These are phyloP conservation scores for Cyclotella atomus DNA, from an alignment of 108 stramenopile species.

Conservation along the genomic window DNA sequence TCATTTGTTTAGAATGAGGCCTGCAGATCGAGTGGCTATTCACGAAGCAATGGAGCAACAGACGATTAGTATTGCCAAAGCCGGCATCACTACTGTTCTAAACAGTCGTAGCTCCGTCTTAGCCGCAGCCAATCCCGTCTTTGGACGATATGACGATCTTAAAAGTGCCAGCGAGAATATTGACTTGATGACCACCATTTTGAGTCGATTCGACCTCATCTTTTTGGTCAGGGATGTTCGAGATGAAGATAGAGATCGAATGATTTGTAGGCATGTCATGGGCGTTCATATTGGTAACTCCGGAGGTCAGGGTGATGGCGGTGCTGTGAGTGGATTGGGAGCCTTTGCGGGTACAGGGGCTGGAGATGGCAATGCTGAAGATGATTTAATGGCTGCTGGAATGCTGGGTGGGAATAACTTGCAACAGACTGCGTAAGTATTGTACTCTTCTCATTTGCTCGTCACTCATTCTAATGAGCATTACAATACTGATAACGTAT, in stretches of 20 bases:
- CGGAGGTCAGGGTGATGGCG: slow-evolving; percentile 40
- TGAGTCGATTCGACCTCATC: slow-evolving; percentile 98
- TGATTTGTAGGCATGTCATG: slow-evolving; percentile 98
- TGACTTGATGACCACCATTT: slow-evolving; percentile 97
- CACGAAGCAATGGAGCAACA: slow-evolving; percentile 99
- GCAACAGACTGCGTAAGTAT: slow-evolving; percentile 50
- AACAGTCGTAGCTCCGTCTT: slow-evolving; percentile 92
- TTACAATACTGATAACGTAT: background rate
- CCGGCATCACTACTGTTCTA: slow-evolving; percentile 98
- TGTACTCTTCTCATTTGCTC: background rate
- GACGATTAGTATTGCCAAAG: slow-evolving; percentile 99
- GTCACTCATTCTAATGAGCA: background rate
- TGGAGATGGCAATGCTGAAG: slow-evolving; percentile 44
- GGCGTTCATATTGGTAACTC: slow-evolving; percentile 89
- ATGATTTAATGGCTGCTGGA: slow-evolving; percentile 47
- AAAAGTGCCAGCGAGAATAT: slow-evolving; percentile 97
- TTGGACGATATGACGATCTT: slow-evolving; percentile 97
- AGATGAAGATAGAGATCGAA: slow-evolving; percentile 94
- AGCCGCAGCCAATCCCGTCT: slow-evolving; percentile 99
- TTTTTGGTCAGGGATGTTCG: slow-evolving; percentile 97
- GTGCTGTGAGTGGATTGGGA: slow-evolving; percentile 29
- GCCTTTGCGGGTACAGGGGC: slow-evolving; percentile 30
- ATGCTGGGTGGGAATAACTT: slow-evolving; percentile 47
- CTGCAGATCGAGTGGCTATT: slow-evolving; percentile 97
- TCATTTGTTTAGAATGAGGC: slow-evolving; percentile 84